A percentile compares a stretch with the other conserved stretches of the same genome.
These are phyloP conservation scores for Globisporangium canariense DNA, from an alignment of 352 stramenopile species.

Conservation along the genomic window DNA sequence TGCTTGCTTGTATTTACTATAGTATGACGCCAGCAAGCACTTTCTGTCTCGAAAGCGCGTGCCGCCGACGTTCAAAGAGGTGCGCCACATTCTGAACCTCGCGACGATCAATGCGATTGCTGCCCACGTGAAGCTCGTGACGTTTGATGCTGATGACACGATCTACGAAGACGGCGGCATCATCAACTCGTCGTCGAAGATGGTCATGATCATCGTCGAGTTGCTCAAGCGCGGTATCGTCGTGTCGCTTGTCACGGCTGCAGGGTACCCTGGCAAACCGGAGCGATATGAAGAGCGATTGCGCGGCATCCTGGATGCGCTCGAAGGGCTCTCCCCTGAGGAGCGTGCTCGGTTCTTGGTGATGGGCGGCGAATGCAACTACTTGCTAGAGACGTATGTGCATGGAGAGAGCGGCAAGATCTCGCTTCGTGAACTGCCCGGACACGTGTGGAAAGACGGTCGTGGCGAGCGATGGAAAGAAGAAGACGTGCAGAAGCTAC, in stretches of 20 bases:
- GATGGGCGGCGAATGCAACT: slow-evolving; percentile 97
- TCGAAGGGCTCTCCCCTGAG: slow-evolving; percentile 44
- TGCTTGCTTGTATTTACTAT: not conserved
- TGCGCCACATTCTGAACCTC: slow-evolving; percentile 84
- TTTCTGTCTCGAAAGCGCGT: slow-evolving; percentile 78
- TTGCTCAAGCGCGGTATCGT: slow-evolving; percentile 66
- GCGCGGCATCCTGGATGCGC: slow-evolving; percentile 68
- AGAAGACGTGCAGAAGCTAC: slow-evolving; percentile 69
- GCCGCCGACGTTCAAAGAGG: slow-evolving; percentile 80
- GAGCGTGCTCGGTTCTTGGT: slow-evolving; percentile 81
- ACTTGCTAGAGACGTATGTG: slow-evolving; percentile 82
- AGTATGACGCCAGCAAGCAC: slow-evolving; percentile 73
- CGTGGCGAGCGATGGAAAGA: slow-evolving; percentile 85
- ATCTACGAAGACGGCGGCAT: slow-evolving; percentile 84
- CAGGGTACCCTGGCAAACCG: slow-evolving; percentile 70
- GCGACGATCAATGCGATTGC: slow-evolving; percentile 73
- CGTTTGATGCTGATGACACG: slow-evolving; percentile 84
- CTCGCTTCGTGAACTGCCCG: slow-evolving; percentile 63
- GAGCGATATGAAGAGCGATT: slow-evolving; percentile 71
- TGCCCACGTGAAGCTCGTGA: slow-evolving; percentile 74
- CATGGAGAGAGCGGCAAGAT: slow-evolving; percentile 37
- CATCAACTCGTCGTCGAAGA: slow-evolving; percentile 60
- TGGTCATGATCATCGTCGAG: slow-evolving; percentile 71
- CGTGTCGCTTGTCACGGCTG: slow-evolving; percentile 81
- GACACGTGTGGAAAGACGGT: slow-evolving; percentile 73